A percentile compares a stretch with the other conserved stretches of the same genome.
Conservation (phyloP, 768 basidiomycete species). For the Pisolithus marmoratus region DNA sequence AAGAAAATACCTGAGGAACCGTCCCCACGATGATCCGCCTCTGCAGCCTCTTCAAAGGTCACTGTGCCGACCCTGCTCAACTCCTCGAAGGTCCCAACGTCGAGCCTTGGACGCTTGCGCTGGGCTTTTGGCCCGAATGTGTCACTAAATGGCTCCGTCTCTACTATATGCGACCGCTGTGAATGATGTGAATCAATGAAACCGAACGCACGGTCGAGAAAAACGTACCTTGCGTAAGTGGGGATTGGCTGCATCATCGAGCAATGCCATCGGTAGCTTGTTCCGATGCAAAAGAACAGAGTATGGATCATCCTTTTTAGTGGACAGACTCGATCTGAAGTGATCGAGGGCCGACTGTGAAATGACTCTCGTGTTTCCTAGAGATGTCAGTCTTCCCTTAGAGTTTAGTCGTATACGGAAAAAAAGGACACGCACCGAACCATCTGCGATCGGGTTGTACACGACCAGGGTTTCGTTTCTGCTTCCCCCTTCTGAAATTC, state of each 20-base stretch:
- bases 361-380: conserved; percentile 97
- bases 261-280: conserved; percentile 93
- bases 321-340: conserved; percentile 83
- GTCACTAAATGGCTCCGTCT: conserved; percentile 90
- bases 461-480: conserved; percentile 81
- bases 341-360: conserved; percentile 95
- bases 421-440: conserved; percentile 68
- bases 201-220: not conserved
- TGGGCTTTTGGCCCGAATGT: conserved; percentile 97
- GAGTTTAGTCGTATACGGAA: not conserved
- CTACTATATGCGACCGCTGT: conserved; percentile 88
- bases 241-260: conserved; percentile 85
- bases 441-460: conserved; percentile 94
- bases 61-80: conserved; percentile 61
- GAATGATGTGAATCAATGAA: conserved; percentile 4
- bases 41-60: conserved; percentile 50
- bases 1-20: conserved; percentile 39
- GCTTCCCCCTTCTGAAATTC: conserved; percentile 95
- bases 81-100: conserved; percentile 91
- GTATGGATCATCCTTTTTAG: conserved; percentile 90
- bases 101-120: conserved; percentile 81
- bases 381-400: conserved; percentile 6
- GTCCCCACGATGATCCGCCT: conserved; percentile 31
- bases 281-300: conserved; percentile 90
- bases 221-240: conserved; percentile 63